A percentile compares a stretch with the other conserved stretches of the same genome.
phyloP scores from a whole-genome alignment of 163 green algal genomes.

The Chlamydomonas reinhardtii region DNA sequence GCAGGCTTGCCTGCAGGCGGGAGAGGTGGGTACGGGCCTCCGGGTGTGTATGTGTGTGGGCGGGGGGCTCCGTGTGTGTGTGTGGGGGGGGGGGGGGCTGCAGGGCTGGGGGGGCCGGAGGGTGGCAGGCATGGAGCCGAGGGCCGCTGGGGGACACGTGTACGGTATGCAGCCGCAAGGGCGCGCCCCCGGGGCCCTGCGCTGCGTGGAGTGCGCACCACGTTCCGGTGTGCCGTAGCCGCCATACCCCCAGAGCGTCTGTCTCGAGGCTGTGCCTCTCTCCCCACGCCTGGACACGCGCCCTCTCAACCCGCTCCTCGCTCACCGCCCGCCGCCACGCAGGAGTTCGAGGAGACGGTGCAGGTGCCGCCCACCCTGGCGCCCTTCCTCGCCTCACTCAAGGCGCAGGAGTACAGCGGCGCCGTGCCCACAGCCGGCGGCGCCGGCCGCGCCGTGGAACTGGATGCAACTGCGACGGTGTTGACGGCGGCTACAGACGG shows the following conservation, averaged over 20 bases:
- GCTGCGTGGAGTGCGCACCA: too few relatives aligned
- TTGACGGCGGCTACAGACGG: background rate
- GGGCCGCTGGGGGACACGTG: too few relatives aligned
- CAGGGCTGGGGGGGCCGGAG: too few relatives aligned
- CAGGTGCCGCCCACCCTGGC: slow-evolving; percentile 27
- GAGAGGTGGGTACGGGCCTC: slow-evolving; percentile 12
- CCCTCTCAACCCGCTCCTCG: too few relatives aligned
- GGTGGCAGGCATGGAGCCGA: too few relatives aligned
- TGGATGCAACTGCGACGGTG: background rate
- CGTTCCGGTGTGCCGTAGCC: too few relatives aligned
- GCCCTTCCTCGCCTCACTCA: slow-evolving; percentile 1
- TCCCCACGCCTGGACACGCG: too few relatives aligned
- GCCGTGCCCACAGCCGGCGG: background rate
- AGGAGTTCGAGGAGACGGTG: slow-evolving; percentile 49
- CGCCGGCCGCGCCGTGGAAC: background rate
- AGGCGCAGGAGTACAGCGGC: background rate
- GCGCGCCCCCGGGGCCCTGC: too few relatives aligned
- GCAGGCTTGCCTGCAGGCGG: slow-evolving; percentile 15
- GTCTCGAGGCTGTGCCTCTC: too few relatives aligned
- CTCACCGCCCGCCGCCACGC: background rate
- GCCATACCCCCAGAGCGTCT: too few relatives aligned
- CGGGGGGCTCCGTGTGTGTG: background rate
- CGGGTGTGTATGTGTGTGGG: background rate
- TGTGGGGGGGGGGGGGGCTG: background rate
- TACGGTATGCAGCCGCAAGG: too few relatives aligned